These are phyloP conservation scores for Glycine latifolia DNA, from an alignment of 306 rosid genomes.

Conservation along the genomic window DNA sequence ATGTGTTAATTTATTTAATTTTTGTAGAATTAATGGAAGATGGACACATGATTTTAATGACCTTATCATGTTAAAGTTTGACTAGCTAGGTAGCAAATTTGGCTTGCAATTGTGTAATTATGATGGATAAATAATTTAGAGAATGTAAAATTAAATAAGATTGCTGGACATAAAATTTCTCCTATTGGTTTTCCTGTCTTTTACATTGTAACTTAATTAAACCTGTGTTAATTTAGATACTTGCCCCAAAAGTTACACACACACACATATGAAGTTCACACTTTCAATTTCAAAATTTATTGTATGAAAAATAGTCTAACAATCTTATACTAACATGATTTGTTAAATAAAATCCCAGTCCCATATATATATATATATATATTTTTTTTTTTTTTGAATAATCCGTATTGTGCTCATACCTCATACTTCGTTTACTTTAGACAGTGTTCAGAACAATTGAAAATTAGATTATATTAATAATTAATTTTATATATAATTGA, in stretches of 20 bases:
- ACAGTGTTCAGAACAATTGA: too few species aligned
- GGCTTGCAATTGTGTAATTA: conserved; percentile 11
- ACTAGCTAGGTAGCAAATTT: conserved; percentile 4
- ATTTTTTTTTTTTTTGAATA: too few species aligned
- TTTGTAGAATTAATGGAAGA: background rate
- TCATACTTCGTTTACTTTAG: too few species aligned
- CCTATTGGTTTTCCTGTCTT: background rate
- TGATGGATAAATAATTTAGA: background rate
- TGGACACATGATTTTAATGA: background rate
- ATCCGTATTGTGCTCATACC: too few species aligned
- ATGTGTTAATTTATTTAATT: background rate
- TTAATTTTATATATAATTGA: too few species aligned
- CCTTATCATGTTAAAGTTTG: conserved; percentile 3
- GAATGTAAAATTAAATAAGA: background rate
- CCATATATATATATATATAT: too few species aligned
- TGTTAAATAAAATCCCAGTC: too few species aligned
- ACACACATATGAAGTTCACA: background rate
- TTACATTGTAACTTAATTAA: background rate
- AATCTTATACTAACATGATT: background rate
- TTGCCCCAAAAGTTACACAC: background rate
- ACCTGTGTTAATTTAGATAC: background rate
- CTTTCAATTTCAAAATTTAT: background rate
- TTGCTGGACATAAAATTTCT: background rate
- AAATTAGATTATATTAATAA: too few species aligned
- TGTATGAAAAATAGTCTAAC: background rate